Evolutionary conservation across 2,329 filamentous ascomycete species (phyloP).

Genomic region (Fusarium fracticaudum): DNA sequence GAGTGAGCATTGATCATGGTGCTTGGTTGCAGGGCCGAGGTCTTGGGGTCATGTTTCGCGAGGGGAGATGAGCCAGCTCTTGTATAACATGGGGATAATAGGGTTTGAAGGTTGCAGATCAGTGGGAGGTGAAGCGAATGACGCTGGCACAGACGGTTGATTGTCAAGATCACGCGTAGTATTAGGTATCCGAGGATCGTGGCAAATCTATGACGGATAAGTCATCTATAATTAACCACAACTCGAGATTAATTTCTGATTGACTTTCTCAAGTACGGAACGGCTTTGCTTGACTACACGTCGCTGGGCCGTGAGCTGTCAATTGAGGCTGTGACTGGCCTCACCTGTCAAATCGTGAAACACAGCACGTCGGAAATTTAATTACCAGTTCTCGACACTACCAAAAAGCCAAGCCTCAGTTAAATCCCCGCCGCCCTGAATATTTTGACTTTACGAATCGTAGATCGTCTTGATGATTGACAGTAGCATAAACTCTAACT

Average conservation of each 20-base stretch:
- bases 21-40: constrained; percentile 8
- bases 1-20: constrained; percentile 3
- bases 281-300: neutral
- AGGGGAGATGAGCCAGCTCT: neutral
- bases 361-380: neutral
- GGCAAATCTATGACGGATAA: neutral
- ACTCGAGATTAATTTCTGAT: neutral
- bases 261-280: no score
- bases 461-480: neutral
- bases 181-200: neutral
- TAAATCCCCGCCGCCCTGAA: neutral
- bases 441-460: neutral
- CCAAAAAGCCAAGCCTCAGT: neutral
- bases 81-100: neutral
- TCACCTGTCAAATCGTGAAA: neutral
- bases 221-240: neutral
- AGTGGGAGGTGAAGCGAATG: neutral
- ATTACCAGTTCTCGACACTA: neutral
- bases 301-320: neutral
- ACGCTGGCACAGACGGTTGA: neutral
- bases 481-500: neutral
- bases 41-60: neutral
- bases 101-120: neutral
- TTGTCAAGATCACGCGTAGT: neutral
- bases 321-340: constrained; percentile 4